Evolutionary conservation across 2,329 filamentous ascomycete genomes (phyloP).

Genomic region (Pseudopyrenochaeta lycopersici): DNA sequence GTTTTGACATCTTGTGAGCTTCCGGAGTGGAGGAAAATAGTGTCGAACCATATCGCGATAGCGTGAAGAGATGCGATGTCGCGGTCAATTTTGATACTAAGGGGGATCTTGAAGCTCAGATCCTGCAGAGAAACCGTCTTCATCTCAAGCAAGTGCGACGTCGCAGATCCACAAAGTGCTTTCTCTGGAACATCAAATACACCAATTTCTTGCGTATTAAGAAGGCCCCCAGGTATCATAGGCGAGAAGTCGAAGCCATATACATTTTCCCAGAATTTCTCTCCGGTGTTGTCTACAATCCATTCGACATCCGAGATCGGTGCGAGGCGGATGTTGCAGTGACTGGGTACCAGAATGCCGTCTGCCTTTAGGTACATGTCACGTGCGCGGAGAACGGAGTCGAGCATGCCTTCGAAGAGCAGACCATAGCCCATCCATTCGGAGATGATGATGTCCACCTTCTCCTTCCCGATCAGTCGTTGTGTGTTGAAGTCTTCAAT

Average conservation of each 20-base stretch:
- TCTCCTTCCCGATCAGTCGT: slow-evolving; percentile 53
- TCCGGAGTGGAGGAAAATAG: slow-evolving; percentile 77
- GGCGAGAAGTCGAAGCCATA: slow-evolving; percentile 95
- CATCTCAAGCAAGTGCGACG: slow-evolving; percentile 80
- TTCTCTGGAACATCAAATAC: slow-evolving; percentile 43
- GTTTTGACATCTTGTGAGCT: slow-evolving; percentile 33
- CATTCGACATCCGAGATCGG: slow-evolving; percentile 82
- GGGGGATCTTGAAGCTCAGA: slow-evolving; percentile 76
- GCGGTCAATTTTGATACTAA: slow-evolving; percentile 67
- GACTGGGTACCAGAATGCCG: slow-evolving; percentile 86
- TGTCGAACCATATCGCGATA: slow-evolving; percentile 93
- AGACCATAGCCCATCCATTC: slow-evolving; percentile 99
- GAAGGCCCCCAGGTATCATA: slow-evolving; percentile 84
- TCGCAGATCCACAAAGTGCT: slow-evolving; percentile 59
- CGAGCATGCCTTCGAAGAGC: slow-evolving; percentile 95
- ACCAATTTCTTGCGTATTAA: slow-evolving; percentile 65
- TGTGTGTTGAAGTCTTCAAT: slow-evolving; percentile 84
- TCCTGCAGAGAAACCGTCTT: slow-evolving; percentile 76
- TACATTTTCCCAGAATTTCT: slow-evolving; percentile 83
- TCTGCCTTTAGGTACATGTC: slow-evolving; percentile 84
- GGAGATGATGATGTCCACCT: slow-evolving; percentile 94
- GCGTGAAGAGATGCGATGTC: slow-evolving; percentile 80
- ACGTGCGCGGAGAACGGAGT: slow-evolving; percentile 86
- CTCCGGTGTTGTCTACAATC: slow-evolving; percentile 74
- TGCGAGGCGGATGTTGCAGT: slow-evolving; percentile 83